phyloP scores from a whole-genome alignment of 345 rosid genomes.

The Euphorbia lathyris region DNA sequence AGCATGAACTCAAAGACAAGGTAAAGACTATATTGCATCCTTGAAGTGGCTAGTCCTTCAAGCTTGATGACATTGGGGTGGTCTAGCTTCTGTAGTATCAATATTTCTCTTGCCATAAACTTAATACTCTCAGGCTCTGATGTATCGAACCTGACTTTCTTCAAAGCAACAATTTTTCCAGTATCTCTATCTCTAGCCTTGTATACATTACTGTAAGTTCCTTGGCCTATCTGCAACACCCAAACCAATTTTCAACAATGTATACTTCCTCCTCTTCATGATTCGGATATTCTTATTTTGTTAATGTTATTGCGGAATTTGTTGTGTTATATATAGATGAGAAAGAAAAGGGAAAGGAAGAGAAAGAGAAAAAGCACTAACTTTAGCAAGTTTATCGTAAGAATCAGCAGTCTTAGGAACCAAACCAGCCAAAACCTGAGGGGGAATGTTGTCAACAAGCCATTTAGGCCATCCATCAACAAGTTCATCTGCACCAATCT shows the following conservation, averaged over 20 bases:
- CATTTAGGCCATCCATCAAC: conserved; percentile 72
- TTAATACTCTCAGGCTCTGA: conserved; percentile 79
- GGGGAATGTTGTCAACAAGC: conserved; percentile 58
- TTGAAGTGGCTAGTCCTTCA: conserved; percentile 81
- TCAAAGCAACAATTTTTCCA: conserved; percentile 71
- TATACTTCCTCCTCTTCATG: neutral
- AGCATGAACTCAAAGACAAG: conserved; percentile 75
- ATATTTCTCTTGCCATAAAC: conserved; percentile 94
- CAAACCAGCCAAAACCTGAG: conserved; percentile 49
- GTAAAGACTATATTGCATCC: conserved; percentile 89
- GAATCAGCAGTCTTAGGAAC: conserved; percentile 60
- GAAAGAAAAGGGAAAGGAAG: neutral
- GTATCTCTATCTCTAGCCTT: conserved; percentile 74
- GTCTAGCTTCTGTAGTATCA: conserved; percentile 60
- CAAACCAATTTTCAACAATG: neutral
- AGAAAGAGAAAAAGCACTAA: conserved; percentile 2
- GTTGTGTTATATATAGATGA: no score
- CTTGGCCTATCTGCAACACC: conserved; percentile 67
- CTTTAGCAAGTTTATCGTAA: conserved; percentile 70
- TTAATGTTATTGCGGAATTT: no score
- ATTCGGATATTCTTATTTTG: no score
- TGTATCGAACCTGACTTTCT: conserved; percentile 85
- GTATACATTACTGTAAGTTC: conserved; percentile 91
- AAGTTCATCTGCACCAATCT: conserved; percentile 46
- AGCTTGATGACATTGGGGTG: conserved; percentile 83